A percentile compares a stretch with the other conserved stretches of the same genome.
Evolutionary conservation across 768 basidiomycete species (phyloP).

Genomic region (Grammothele lineata): DNA sequence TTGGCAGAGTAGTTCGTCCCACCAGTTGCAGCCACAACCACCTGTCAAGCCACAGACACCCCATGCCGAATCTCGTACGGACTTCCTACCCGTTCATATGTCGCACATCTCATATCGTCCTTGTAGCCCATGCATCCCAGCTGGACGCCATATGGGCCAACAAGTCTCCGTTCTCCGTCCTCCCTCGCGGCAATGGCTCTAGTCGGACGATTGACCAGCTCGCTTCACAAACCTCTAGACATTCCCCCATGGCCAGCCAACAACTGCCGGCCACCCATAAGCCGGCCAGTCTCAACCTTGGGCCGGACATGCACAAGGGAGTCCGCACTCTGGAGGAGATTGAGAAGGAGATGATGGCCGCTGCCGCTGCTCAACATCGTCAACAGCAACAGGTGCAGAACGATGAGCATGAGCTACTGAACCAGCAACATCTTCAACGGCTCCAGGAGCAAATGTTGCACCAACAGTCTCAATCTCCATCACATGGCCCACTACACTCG

Average conservation of each 20-base stretch:
- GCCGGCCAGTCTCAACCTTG: conserved; percentile 17
- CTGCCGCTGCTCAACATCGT: conserved; percentile 32
- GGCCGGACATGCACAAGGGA: conserved; percentile 14
- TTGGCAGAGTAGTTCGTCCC: neutral
- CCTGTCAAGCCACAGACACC: conserved; percentile 5
- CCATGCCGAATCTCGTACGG: conserved; percentile 25
- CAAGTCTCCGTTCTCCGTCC: conserved; percentile 68
- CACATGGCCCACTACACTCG: neutral
- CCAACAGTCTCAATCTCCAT: neutral
- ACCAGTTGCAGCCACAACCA: conserved; percentile 10
- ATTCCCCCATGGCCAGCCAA: neutral
- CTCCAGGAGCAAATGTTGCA: conserved; percentile 42
- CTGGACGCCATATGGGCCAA: conserved; percentile 81
- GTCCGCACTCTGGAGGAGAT: conserved; percentile 75
- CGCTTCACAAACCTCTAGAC: conserved; percentile 11
- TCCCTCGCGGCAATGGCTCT: conserved; percentile 51
- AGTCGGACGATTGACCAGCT: conserved; percentile 36
- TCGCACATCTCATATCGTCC: conserved; percentile 24
- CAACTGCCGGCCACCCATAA: conserved; percentile 1
- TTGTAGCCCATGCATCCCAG: conserved; percentile 37
- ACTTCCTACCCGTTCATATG: conserved; percentile 16
- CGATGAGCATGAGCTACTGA: conserved; percentile 25
- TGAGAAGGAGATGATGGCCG: conserved; percentile 77
- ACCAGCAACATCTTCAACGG: conserved; percentile 33
- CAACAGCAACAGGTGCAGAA: conserved; percentile 35